Conservation (phyloP, 169 alveolate species). For the Perkinsus chesapeaki region DNA sequence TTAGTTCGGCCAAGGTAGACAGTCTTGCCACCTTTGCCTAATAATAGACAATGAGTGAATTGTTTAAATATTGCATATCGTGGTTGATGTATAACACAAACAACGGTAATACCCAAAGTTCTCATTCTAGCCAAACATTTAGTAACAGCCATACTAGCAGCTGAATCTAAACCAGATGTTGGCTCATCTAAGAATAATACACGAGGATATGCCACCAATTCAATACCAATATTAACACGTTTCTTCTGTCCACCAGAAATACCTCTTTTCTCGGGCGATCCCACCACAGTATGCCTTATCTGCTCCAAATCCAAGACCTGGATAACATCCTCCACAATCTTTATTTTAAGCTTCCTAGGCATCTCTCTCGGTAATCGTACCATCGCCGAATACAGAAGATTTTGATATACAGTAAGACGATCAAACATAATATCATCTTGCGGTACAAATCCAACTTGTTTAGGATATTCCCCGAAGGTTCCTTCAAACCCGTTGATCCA, state of each 20-base stretch:
- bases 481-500: conserved; percentile 22
- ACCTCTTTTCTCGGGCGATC: conserved; percentile 53
- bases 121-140: conserved; percentile 50
- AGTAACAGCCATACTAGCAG: conserved; percentile 57
- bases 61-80: conserved; percentile 45
- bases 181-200: conserved; percentile 78
- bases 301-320: conserved; percentile 32
- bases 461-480: conserved; percentile 10
- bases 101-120: conserved; percentile 51
- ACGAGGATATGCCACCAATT: conserved; percentile 70
- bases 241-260: conserved; percentile 78
- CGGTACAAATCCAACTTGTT: conserved; percentile 54
- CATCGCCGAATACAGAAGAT: conserved; percentile 59
- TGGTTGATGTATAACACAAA: conserved; percentile 67
- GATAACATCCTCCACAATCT: conserved; percentile 19
- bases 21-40: conserved; percentile 49
- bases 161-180: conserved; percentile 78
- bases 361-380: conserved; percentile 26
- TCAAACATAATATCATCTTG: conserved; percentile 61
- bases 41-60: conserved; percentile 51
- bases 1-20: conserved; percentile 43
- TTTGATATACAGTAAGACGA: conserved; percentile 59
- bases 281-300: conserved; percentile 51
- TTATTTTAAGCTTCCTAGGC: not conserved
- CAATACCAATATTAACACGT: conserved; percentile 72